Evolutionary conservation across 345 rosid species (phyloP).

Genomic region (Gossypium anomalum): DNA sequence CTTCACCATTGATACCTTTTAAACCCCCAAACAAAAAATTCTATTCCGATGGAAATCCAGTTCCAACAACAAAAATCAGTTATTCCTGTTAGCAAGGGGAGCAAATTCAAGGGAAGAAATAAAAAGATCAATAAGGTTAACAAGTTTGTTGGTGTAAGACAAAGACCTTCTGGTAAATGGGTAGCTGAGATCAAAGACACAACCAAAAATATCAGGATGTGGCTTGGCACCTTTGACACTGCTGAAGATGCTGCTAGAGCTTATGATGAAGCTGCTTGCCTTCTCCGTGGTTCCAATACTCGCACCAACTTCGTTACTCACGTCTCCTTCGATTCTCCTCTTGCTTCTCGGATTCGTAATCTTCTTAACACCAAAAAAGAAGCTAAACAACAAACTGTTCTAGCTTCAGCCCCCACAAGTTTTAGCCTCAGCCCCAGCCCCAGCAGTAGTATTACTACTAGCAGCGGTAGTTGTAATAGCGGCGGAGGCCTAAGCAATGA

Average conservation of each 20-base stretch:
- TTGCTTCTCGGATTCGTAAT: constrained; percentile 53
- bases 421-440: constrained; percentile 3
- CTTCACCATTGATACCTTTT: background rate
- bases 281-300: constrained; percentile 71
- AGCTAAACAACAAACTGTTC: constrained; percentile 15
- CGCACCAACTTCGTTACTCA: constrained; percentile 64
- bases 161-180: constrained; percentile 84
- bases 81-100: constrained; percentile 21
- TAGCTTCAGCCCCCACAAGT: constrained; percentile 20
- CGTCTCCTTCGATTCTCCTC: constrained; percentile 52
- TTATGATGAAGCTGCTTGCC: constrained; percentile 76
- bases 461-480: constrained; percentile 19
- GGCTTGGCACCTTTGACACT: constrained; percentile 76
- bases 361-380: constrained; percentile 51
- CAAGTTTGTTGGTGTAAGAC: constrained; percentile 66
- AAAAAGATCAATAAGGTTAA: constrained; percentile 24
- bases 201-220: constrained; percentile 66
- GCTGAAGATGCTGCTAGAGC: constrained; percentile 78
- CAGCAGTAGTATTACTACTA: constrained; percentile 8
- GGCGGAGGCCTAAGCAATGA: constrained; percentile 16
- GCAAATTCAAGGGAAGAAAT: constrained; percentile 40
- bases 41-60: constrained; percentile 41
- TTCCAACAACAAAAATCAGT: constrained; percentile 35
- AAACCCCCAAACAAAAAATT: no score
- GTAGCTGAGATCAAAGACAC: constrained; percentile 84